Evolutionary conservation across 495 filamentous ascomycete genomes (phyloP).

Genomic region (Hypoxylon cercidicola): DNA sequence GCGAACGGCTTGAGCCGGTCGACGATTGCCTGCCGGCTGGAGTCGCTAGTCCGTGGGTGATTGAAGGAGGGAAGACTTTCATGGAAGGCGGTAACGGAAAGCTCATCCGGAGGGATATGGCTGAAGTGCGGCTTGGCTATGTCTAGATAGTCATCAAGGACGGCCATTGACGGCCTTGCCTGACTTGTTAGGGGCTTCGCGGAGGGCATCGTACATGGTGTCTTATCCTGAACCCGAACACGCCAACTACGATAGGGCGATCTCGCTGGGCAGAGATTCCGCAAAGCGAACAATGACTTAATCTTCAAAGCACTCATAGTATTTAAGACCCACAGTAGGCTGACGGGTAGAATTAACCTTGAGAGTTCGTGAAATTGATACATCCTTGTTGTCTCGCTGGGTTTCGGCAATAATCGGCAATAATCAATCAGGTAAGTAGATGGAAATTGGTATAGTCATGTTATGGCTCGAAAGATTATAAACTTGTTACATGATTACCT

Average conservation of each 20-base stretch:
- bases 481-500: too few relatives aligned
- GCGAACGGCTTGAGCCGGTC: conserved; percentile 66
- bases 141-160: conserved; percentile 38
- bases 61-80: conserved; percentile 33
- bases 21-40: conserved; percentile 49
- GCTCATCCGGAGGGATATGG: conserved; percentile 19
- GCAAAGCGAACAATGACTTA: not conserved
- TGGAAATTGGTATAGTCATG: too few relatives aligned
- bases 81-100: conserved; percentile 30
- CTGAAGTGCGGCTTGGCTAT: conserved; percentile 34
- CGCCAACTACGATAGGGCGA: not conserved
- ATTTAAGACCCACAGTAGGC: not conserved
- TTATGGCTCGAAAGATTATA: too few relatives aligned
- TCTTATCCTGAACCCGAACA: not conserved
- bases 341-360: too few relatives aligned
- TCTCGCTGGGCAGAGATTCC: not conserved
- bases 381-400: too few relatives aligned
- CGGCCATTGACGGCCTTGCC: conserved; percentile 26
- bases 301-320: not conserved
- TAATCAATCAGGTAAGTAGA: too few relatives aligned
- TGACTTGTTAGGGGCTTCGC: conserved; percentile 13
- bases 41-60: conserved; percentile 44
- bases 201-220: not conserved
- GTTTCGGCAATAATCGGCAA: too few relatives aligned
- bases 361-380: too few relatives aligned